Conservation (phyloP, 2,329 filamentous ascomycete species). For the Magnaporthiopsis incrustans region DNA sequence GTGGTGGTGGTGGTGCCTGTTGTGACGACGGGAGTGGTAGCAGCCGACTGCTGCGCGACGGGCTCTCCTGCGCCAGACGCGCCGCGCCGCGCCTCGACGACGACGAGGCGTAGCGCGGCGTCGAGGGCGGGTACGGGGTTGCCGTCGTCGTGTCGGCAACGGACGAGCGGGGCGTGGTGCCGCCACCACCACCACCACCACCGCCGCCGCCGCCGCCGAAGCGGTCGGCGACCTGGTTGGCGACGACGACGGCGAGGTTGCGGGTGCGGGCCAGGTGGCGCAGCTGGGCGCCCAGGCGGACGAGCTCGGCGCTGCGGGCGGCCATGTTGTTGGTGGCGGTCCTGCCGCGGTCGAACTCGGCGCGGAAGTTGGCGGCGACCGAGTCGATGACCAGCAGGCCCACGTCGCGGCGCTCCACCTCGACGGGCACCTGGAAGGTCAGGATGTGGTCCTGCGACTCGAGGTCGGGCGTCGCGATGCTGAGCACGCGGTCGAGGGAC, state of each 20-base stretch:
- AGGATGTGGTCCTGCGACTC: slow-evolving; percentile 95
- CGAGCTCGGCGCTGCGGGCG: slow-evolving; percentile 66
- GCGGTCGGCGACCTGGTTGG: slow-evolving; percentile 91
- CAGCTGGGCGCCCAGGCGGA: slow-evolving; percentile 67
- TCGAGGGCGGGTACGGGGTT: not conserved
- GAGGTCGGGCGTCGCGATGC: slow-evolving; percentile 78
- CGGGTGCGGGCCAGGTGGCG: slow-evolving; percentile 67
- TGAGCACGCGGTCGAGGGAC: slow-evolving; percentile 68
- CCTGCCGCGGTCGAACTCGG: slow-evolving; percentile 64
- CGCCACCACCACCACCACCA: slow-evolving; percentile 2
- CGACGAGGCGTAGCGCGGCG: slow-evolving; percentile 1
- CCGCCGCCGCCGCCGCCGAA: slow-evolving; percentile 38
- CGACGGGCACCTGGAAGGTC: slow-evolving; percentile 82
- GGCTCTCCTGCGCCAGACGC: slow-evolving; percentile 34
- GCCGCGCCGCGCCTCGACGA: slow-evolving; percentile 8
- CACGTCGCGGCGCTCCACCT: slow-evolving; percentile 65
- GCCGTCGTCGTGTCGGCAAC: slow-evolving; percentile 12
- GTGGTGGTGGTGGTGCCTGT: slow-evolving; percentile 21
- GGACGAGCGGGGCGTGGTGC: slow-evolving; percentile 7
- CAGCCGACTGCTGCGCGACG: slow-evolving; percentile 33
- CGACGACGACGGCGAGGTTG: slow-evolving; percentile 77
- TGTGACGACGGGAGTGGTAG: slow-evolving; percentile 31
- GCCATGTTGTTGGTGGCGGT: slow-evolving; percentile 52
- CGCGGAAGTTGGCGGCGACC: slow-evolving; percentile 90
- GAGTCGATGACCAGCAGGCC: slow-evolving; percentile 85